Percentiles rank a stretch among this genome's conserved stretches.
phyloP scores from a whole-genome alignment of 2,329 filamentous ascomycete species.

The Penicillium polonicum region DNA sequence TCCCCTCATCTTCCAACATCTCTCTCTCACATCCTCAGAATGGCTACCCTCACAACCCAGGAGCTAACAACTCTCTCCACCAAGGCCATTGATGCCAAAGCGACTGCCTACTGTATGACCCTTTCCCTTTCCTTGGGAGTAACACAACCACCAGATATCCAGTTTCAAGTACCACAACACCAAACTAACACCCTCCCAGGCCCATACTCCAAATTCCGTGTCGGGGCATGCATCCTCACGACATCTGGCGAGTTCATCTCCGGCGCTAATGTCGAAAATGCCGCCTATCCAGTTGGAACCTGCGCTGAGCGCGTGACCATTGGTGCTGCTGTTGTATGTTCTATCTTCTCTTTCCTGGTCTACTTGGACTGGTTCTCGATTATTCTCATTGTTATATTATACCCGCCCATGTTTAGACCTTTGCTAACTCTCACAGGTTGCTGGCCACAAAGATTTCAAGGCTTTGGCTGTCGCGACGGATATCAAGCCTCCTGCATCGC shows the following conservation, averaged over 20 bases:
- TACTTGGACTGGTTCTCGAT: neutral
- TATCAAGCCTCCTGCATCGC: slow-evolving; percentile 63
- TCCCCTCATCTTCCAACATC: neutral
- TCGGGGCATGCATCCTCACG: slow-evolving; percentile 77
- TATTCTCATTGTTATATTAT: neutral
- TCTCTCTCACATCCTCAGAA: neutral
- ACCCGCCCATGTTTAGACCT: neutral
- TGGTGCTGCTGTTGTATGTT: slow-evolving; percentile 66
- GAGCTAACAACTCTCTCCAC: slow-evolving; percentile 66
- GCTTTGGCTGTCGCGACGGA: slow-evolving; percentile 86
- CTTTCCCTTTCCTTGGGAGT: neutral
- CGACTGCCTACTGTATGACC: slow-evolving; percentile 71
- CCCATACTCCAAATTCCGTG: slow-evolving; percentile 87
- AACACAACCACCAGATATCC: neutral
- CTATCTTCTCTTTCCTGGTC: neutral
- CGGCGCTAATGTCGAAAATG: slow-evolving; percentile 93
- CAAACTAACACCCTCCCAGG: slow-evolving; percentile 42
- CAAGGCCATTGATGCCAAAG: slow-evolving; percentile 69
- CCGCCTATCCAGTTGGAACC: slow-evolving; percentile 87
- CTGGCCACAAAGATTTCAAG: slow-evolving; percentile 59
- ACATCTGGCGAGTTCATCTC: slow-evolving; percentile 56
- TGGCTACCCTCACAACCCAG: slow-evolving; percentile 49
- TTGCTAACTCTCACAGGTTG: slow-evolving; percentile 32
- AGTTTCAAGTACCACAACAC: neutral
- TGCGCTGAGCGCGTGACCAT: slow-evolving; percentile 93